A percentile compares a stretch with the other conserved stretches of the same genome.
These are phyloP conservation scores for Tetrahymena elliotti DNA, from an alignment of 73 alveolate species.

Conservation along the genomic window DNA sequence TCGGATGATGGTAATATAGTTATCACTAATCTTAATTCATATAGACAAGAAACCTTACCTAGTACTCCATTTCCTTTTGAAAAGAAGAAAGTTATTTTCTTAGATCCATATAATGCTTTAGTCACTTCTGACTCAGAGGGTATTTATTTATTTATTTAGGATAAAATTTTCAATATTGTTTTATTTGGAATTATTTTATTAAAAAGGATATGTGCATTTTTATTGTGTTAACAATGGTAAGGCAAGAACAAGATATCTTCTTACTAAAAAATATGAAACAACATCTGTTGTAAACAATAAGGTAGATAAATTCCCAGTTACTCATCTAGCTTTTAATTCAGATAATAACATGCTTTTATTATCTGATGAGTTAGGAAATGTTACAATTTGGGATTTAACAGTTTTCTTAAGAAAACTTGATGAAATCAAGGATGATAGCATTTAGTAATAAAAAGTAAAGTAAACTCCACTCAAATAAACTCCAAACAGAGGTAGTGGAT, in stretches of 20 bases:
- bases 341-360: constrained; percentile 64
- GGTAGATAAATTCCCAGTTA: constrained; percentile 79
- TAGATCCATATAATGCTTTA: constrained; percentile 70
- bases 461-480: constrained; percentile 40
- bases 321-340: constrained; percentile 69
- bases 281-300: constrained; percentile 70
- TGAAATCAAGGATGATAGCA: constrained; percentile 52
- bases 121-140: constrained; percentile 90
- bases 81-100: constrained; percentile 80
- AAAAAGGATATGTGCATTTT: constrained; percentile 54
- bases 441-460: constrained; percentile 18
- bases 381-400: constrained; percentile 81
- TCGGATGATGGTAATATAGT: constrained; percentile 93
- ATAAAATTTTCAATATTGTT: background rate
- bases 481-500: background rate
- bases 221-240: constrained; percentile 81
- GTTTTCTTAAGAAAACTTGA: constrained; percentile 63
- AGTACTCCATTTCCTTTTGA: constrained; percentile 60
- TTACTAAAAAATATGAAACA: constrained; percentile 65
- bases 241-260: constrained; percentile 67
- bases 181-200: background rate
- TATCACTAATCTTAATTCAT: constrained; percentile 80
- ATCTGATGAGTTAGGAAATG: constrained; percentile 97
- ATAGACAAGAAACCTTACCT: constrained; percentile 84
- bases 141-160: background rate